These are phyloP conservation scores for Incumbomyces delicatus DNA, from an alignment of 2,329 filamentous ascomycete genomes.

Conservation along the genomic window DNA sequence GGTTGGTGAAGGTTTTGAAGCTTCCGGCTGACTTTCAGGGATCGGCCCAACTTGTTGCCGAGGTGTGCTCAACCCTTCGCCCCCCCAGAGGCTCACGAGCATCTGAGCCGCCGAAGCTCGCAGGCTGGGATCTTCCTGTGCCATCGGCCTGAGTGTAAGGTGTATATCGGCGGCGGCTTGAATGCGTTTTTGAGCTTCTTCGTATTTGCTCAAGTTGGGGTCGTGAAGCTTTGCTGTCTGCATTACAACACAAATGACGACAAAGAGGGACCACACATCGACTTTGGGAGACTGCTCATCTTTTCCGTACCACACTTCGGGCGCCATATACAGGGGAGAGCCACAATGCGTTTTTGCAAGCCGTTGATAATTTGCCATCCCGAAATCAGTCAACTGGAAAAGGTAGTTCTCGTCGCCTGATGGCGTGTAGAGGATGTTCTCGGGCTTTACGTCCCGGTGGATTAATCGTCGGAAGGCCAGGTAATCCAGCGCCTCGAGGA, in stretches of 20 bases:
- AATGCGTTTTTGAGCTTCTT: too few species aligned
- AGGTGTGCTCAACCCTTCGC: slow-evolving; percentile 15
- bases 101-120: slow-evolving; percentile 24
- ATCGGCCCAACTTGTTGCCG: slow-evolving; percentile 2
- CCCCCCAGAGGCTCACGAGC: slow-evolving; percentile 16
- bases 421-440: slow-evolving; percentile 21
- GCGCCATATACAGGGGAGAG: slow-evolving; percentile 15
- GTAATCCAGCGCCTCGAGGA: slow-evolving; percentile 20
- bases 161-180: background rate
- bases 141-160: slow-evolving; percentile 17
- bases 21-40: too few species aligned
- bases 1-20: too few species aligned
- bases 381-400: slow-evolving; percentile 21
- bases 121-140: slow-evolving; percentile 11
- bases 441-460: slow-evolving; percentile 20
- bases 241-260: background rate
- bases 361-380: slow-evolving; percentile 11
- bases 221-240: background rate
- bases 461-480: slow-evolving; percentile 13
- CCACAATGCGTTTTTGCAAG: slow-evolving; percentile 9
- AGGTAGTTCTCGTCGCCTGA: slow-evolving; percentile 4
- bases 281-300: slow-evolving; percentile 15
- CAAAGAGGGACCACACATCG: slow-evolving; percentile 19
- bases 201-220: too few species aligned
- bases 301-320: slow-evolving; percentile 10